Percentiles rank a stretch among this genome's conserved stretches.
Conservation (phyloP, 345 rosid species). For the Psidium friedrichsthalianum region DNA sequence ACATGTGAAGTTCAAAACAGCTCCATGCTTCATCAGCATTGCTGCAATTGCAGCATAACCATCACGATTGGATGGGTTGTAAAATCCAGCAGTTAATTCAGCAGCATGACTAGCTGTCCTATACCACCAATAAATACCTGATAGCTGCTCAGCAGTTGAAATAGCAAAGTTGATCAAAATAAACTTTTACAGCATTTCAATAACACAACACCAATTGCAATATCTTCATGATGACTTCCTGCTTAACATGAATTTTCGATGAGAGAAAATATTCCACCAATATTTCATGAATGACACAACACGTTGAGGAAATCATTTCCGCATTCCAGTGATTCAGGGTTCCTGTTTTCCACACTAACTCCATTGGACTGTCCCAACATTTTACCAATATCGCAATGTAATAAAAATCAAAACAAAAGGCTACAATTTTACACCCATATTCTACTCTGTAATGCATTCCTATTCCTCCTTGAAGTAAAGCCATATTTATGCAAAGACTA, state of each 20-base stretch:
- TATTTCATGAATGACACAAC: neutral
- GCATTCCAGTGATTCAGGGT: neutral
- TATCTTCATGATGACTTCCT: neutral
- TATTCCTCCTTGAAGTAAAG: neutral
- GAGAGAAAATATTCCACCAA: neutral
- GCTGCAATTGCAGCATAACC: conserved; percentile 73
- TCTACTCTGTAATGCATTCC: neutral
- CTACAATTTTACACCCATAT: neutral
- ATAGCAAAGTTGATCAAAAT: neutral
- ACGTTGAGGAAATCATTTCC: neutral
- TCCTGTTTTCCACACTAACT: neutral
- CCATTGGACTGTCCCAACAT: neutral
- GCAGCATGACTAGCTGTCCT: no score
- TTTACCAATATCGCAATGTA: neutral
- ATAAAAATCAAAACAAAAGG: neutral
- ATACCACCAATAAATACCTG: no score
- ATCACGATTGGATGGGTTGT: conserved; percentile 44
- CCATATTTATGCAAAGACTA: neutral
- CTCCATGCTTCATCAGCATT: conserved; percentile 69
- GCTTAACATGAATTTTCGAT: neutral
- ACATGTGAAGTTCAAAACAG: conserved; percentile 68
- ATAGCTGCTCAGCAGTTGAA: conserved; percentile 37
- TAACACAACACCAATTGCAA: neutral
- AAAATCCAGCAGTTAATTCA: no score
- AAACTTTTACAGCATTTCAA: neutral